Evolutionary conservation across 805 yeast species (phyloP).

Genomic region (Candida anglica): DNA sequence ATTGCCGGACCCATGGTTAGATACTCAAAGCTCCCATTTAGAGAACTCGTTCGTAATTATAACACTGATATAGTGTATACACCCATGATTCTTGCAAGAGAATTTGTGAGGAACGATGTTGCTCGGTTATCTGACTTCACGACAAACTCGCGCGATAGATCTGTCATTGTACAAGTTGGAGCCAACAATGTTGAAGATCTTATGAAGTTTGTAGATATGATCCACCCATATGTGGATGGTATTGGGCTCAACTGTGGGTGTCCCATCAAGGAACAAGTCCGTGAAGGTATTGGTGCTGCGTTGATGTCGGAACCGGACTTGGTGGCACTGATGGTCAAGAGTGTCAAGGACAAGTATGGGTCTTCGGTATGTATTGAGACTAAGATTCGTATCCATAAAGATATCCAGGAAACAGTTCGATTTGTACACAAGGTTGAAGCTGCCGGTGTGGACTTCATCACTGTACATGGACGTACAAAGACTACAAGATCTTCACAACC

Average conservation of each 20-base stretch:
- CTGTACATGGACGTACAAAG: slow-evolving; percentile 90
- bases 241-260: slow-evolving; percentile 97
- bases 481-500: slow-evolving; percentile 82
- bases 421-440: slow-evolving; percentile 73
- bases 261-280: slow-evolving; percentile 89
- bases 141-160: slow-evolving; percentile 65
- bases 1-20: slow-evolving; percentile 93
- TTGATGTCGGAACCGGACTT: slow-evolving; percentile 78
- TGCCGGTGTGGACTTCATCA: slow-evolving; percentile 90
- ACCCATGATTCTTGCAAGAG: slow-evolving; percentile 96
- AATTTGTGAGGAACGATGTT: slow-evolving; percentile 77
- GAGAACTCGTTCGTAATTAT: slow-evolving; percentile 70
- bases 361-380: slow-evolving; percentile 76
- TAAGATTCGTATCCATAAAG: slow-evolving; percentile 83
- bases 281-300: slow-evolving; percentile 97
- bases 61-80: slow-evolving; percentile 81
- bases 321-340: slow-evolving; percentile 78
- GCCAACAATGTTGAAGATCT: slow-evolving; percentile 80
- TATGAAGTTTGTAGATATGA: slow-evolving; percentile 78
- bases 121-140: slow-evolving; percentile 86
- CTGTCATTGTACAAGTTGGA: slow-evolving; percentile 87
- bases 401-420: slow-evolving; percentile 64
- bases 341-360: slow-evolving; percentile 76
- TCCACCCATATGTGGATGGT: slow-evolving; percentile 89
- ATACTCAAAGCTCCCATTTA: slow-evolving; percentile 88